Evolutionary conservation across 805 yeast genomes (phyloP).

Genomic region (Lipomyces spencermartinsiae): DNA sequence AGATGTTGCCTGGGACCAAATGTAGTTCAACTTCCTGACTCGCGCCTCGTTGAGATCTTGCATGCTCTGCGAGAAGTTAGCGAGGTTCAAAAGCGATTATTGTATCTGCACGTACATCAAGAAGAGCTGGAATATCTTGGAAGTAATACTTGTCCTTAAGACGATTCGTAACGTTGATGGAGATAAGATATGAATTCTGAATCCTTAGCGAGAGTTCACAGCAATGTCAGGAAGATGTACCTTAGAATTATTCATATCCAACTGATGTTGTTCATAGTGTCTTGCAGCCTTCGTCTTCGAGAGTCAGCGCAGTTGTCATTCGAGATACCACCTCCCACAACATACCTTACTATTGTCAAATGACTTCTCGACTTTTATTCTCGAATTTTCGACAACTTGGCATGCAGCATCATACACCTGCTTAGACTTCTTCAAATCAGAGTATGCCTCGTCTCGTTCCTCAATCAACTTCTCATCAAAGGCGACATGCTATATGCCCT

Average conservation of each 20-base stretch:
- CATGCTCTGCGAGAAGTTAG: conserved; percentile 44
- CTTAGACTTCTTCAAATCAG: conserved; percentile 68
- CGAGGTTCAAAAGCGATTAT: conserved; percentile 40
- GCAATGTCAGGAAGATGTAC: not conserved
- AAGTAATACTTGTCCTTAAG: conserved; percentile 90
- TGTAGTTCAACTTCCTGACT: conserved; percentile 70
- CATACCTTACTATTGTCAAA: conserved; percentile 53
- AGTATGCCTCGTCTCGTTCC: conserved; percentile 56
- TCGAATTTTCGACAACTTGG: conserved; percentile 75
- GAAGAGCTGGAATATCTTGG: conserved; percentile 89
- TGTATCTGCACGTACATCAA: conserved; percentile 57
- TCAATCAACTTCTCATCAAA: conserved; percentile 65
- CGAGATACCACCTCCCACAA: not conserved
- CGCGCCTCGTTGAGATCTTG: conserved; percentile 86
- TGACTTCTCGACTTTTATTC: conserved; percentile 72
- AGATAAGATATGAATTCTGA: conserved; percentile 75
- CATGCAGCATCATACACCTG: conserved; percentile 82
- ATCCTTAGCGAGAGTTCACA: not conserved
- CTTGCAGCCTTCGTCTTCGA: conserved; percentile 32
- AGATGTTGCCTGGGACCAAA: conserved; percentile 65
- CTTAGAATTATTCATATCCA: conserved; percentile 86
- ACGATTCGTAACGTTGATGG: conserved; percentile 84
- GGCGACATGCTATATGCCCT: conserved; percentile 53
- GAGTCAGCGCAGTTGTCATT: not conserved
- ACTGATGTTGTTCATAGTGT: conserved; percentile 32